Evolutionary conservation across 2,329 filamentous ascomycete genomes (phyloP), one percentile per base, ranked within the genome.

Genomic region (Pyrenophora seminiperda): DNA sequence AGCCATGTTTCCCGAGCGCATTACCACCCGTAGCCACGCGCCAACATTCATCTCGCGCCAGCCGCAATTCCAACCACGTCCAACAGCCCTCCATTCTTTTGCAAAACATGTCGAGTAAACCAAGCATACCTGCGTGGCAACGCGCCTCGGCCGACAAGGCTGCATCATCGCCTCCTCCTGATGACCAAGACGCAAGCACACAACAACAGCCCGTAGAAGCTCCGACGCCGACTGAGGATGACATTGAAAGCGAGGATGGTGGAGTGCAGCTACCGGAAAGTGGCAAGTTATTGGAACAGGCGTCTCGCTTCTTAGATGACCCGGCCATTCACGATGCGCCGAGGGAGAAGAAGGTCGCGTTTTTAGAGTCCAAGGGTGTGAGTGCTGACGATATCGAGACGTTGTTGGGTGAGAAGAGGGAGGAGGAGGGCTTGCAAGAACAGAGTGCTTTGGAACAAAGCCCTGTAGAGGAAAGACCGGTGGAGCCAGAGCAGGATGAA

Each of bases 361-460:
- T 96, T 61, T 76, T 97, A 1, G 81, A 86, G 65, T 83, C 83
- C 41, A 97, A 97, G 71, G 90, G 90, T 3, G 76, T 96, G 6
- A 76, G 75, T 3, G 76, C 81, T 4, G 78, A 81, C 24, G 85
- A 93, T 54, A 90, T 96, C 53, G 77, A 89, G 59, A 76, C 77
- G 41, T 77, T 96, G 6, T 74, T 96, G 31, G 55, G 77, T 4
- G 53, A 42, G 18, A 33, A 56, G 13, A 33, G 18, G 24, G 42
- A 53, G 24, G 24, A 27, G 24, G 24, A 4, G 2, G 24, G 4
- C 9, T 11, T 11, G 7, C 4, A 10, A 2, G 10, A 27, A 27
- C 7, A 27, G 10, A 27, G 24, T 27, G 24, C 13, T 27, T 9
- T 27, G 24, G 24, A 27, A 27, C 24, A 27, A 10, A 27, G 24